Conservation (phyloP, 1,139 yeast genomes). For the Candida sp. region DNA sequence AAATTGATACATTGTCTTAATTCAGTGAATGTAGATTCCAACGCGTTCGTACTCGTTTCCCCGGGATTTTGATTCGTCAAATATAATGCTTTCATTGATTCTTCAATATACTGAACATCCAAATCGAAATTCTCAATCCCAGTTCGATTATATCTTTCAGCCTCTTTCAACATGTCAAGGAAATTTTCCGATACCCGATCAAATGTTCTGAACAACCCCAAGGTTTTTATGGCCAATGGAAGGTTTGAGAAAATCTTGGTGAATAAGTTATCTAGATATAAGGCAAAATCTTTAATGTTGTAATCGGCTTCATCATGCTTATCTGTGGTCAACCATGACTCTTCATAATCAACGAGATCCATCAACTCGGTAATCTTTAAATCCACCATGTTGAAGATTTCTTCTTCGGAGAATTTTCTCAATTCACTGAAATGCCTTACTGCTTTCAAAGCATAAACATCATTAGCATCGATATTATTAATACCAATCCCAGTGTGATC, state of each 20-base stretch:
- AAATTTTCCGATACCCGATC: conserved; percentile 80
- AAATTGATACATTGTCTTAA: conserved; percentile 44
- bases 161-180: conserved; percentile 54
- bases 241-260: conserved; percentile 82
- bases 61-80: conserved; percentile 17
- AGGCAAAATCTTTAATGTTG: conserved; percentile 82
- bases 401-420: conserved; percentile 73
- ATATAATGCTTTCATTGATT: conserved; percentile 33
- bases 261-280: conserved; percentile 81
- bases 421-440: conserved; percentile 55
- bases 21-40: conserved; percentile 44
- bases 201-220: conserved; percentile 80
- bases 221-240: conserved; percentile 73
- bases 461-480: conserved; percentile 36
- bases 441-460: conserved; percentile 38
- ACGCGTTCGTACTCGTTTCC: conserved; percentile 34
- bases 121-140: conserved; percentile 45
- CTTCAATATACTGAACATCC: conserved; percentile 40
- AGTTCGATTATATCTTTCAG: conserved; percentile 33
- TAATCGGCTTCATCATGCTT: conserved; percentile 63
- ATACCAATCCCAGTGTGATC: conserved; percentile 56
- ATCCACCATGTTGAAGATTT: conserved; percentile 79
- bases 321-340: conserved; percentile 49
- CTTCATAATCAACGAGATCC: conserved; percentile 84
- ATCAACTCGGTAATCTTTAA: conserved; percentile 73